Evolutionary conservation across 2,329 filamentous ascomycete genomes (phyloP).

Genomic region (Colletotrichum viniferum): DNA sequence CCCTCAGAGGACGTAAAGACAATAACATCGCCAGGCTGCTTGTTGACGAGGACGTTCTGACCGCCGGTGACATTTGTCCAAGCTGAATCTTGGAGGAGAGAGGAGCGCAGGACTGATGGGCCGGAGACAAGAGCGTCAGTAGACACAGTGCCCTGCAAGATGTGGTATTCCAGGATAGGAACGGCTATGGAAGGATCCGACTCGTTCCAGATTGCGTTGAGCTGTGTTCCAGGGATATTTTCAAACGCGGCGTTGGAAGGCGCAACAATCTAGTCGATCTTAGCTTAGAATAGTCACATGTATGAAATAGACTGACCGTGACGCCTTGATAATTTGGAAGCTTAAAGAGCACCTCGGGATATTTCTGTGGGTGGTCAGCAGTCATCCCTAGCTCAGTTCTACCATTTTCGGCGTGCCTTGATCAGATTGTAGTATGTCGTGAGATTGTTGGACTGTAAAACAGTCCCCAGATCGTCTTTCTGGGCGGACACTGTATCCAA

Average conservation of each 20-base stretch:
- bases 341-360: conserved; percentile 48
- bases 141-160: conserved; percentile 56
- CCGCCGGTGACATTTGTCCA: conserved; percentile 56
- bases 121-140: conserved; percentile 40
- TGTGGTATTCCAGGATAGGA: conserved; percentile 66
- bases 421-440: conserved; percentile 49
- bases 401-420: conserved; percentile 33
- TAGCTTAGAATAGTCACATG: neutral
- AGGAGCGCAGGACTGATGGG: conserved; percentile 43
- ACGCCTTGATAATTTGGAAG: conserved; percentile 47
- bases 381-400: neutral
- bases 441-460: conserved; percentile 45
- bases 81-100: conserved; percentile 43
- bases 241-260: conserved; percentile 63
- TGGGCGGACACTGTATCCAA: conserved; percentile 18
- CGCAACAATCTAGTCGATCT: conserved; percentile 49
- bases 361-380: conserved; percentile 40
- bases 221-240: conserved; percentile 55
- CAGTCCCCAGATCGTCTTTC: conserved; percentile 39
- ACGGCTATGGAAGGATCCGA: conserved; percentile 48
- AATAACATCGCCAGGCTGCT: conserved; percentile 43
- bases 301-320: conserved; percentile 37
- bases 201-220: conserved; percentile 50
- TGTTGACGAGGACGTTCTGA: conserved; percentile 51
- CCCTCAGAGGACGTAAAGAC: conserved; percentile 45